Evolutionary conservation across 2,329 filamentous ascomycete species (phyloP), one percentile per base, ranked within the genome.

Genomic region (Saccharata proteae): DNA sequence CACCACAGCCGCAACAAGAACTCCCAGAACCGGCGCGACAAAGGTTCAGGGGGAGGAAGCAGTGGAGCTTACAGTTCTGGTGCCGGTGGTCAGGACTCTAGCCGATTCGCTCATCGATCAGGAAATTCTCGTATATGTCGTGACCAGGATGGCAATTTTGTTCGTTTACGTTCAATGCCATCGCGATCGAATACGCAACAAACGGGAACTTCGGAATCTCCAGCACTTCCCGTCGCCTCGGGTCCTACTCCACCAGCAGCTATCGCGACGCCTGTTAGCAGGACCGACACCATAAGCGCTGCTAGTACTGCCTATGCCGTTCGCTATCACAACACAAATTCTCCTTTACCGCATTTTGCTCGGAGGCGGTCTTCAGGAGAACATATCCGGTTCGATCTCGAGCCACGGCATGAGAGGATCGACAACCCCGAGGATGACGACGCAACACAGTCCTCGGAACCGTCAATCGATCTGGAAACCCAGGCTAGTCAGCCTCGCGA

Each of bases 231-330:
- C 8, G 7, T 14, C 6, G 14, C 24, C 6, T 8, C 24, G 9
- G 13, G 20, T 6, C 34, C 59, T 13, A 58, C 59, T 15, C 62
- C 62, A 13, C 64, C 67, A 8, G 50, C 55, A 23, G 54, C 57
- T 27, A 55, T 64, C 13, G 56, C 64, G 6, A 72, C 70, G 8
- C 71, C 73, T 1, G 55, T 75, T 21, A 76, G 69, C 44, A 59
- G 72, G 39, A 64, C 66, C 13, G 71, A 77, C 42, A 74, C 70
- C 1, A 67, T 65, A 5, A 77, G 71, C 48, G 71, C 70, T 6
- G 67, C 66, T 16, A 77, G 72, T 38, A 77, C 74, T 1, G 67
- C 76, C 4, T 77, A 78, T 44, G 67, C 71, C 30, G 66, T 78
- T 17, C 67, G 68, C 17, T 74, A 77, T 43, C 69, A 76, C 43